Conservation (phyloP, 805 yeast species). For the Allodekkera sacchari region DNA sequence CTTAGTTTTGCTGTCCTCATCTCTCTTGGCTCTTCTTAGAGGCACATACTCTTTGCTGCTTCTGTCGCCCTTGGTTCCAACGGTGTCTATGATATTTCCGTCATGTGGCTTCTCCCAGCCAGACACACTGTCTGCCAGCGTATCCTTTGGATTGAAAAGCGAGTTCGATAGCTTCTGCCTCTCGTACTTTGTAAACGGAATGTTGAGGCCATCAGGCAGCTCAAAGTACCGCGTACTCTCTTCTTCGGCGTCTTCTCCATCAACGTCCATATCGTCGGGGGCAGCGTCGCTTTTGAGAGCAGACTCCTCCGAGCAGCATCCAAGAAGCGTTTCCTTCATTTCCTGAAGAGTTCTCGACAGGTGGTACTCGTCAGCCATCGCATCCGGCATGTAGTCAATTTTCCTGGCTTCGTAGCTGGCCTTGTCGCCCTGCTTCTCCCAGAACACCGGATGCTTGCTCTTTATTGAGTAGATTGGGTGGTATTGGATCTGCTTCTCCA, state of each 20-base stretch:
- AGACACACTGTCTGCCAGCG: constrained; percentile 15
- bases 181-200: constrained; percentile 47
- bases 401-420: constrained; percentile 20
- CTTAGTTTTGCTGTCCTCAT: constrained; percentile 22
- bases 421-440: constrained; percentile 17
- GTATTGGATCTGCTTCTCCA: constrained; percentile 24
- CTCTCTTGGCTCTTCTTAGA: constrained; percentile 47
- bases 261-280: constrained; percentile 18
- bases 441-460: constrained; percentile 29
- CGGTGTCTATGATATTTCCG: constrained; percentile 39
- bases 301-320: constrained; percentile 31
- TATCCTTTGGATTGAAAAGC: constrained; percentile 53
- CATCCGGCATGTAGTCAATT: constrained; percentile 31
- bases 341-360: constrained; percentile 52
- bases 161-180: constrained; percentile 62
- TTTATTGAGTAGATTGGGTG: constrained; percentile 43
- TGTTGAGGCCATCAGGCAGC: constrained; percentile 65
- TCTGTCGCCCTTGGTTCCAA: constrained; percentile 21
- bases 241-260: constrained; percentile 8
- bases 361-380: constrained; percentile 49
- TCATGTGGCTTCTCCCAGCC: constrained; percentile 34
- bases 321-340: constrained; percentile 65
- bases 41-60: constrained; percentile 64
- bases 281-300: constrained; percentile 15
- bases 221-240: constrained; percentile 48